Evolutionary conservation across 148 eudicot species (phyloP), one percentile per base, ranked within the genome.

Genomic region (Vaccinium macrocarpon): DNA sequence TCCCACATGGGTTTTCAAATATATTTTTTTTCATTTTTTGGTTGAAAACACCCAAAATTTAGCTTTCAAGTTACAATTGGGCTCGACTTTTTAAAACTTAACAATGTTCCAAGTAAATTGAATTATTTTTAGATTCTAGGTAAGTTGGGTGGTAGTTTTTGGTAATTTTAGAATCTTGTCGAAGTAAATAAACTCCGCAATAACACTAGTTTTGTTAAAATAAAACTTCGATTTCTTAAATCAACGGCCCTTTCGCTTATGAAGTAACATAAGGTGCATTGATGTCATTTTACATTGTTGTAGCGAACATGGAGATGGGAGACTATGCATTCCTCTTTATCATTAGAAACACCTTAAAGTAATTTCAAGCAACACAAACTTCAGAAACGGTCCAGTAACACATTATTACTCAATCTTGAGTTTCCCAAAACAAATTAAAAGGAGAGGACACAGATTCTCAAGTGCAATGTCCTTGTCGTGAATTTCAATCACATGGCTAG

Each of bases 401-500:
- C 77, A 82, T 72, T 82, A 82, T 82, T 73, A 32, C 68, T 32
- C 12, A 38, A 1, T 55, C 62, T 48, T 52, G 70, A 82, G 35
- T 4, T 56, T 73, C 7, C 79, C 52, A 82, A 72, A 73, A 38
- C 53, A 82, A 73, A 52, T 52, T 15, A 82, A 68, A 18, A 72
- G 64, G 66, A 80, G 66, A 71, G 15, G 23, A 68, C 25, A 49
- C 18, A 8, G 25, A 68, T 19, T 8, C 19, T 21, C n/a, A 73
- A 70, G 4, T 0, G 73, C 79, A 71, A 9, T 82, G 53, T 35
- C 23, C 66, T 32, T 53, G 66, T 35, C 6, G 19, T 32, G 9
- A 52, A 51, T 52, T 4, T 48, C 35, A 77, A 10, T 49, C 57
- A 87, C 27, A 50, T 51, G 15, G 78, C 86, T 88, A 91, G 53